Conservation (phyloP, 495 filamentous ascomycete genomes). For the Acidiella bohemica region DNA sequence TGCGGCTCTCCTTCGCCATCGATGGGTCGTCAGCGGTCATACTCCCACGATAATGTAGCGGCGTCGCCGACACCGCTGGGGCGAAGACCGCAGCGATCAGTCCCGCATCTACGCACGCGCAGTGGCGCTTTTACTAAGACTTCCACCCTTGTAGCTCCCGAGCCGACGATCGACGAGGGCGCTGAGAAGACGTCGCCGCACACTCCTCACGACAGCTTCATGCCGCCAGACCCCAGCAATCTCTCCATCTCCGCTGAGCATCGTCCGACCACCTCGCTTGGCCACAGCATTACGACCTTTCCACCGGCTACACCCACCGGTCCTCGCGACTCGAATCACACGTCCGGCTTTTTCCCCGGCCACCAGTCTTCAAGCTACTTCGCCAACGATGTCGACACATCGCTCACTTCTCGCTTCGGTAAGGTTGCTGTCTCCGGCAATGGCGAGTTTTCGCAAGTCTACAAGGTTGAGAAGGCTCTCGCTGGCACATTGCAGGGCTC, state of each 20-base stretch:
- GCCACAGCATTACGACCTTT: slow-evolving; percentile 33
- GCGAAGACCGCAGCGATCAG: slow-evolving; percentile 30
- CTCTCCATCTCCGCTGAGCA: slow-evolving; percentile 58
- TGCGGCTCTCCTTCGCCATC: slow-evolving; percentile 9
- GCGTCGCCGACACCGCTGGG: slow-evolving; percentile 16
- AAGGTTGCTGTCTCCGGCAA: slow-evolving; percentile 63
- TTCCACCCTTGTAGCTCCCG: not conserved
- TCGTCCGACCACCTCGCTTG: slow-evolving; percentile 26
- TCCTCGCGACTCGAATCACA: slow-evolving; percentile 45
- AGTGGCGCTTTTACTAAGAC: slow-evolving; percentile 6
- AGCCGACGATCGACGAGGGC: not conserved
- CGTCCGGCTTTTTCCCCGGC: slow-evolving; percentile 32
- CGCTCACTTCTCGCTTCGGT: slow-evolving; percentile 56
- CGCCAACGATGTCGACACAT: slow-evolving; percentile 55
- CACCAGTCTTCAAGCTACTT: slow-evolving; percentile 31
- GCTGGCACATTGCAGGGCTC: slow-evolving; percentile 15
- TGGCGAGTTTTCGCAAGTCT: slow-evolving; percentile 89
- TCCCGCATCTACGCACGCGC: slow-evolving; percentile 1
- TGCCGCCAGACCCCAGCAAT: slow-evolving; percentile 68
- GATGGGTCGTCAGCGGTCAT: slow-evolving; percentile 3
- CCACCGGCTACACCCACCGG: slow-evolving; percentile 71
- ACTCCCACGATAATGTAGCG: slow-evolving; percentile 1
- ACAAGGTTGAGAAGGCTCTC: slow-evolving; percentile 48
- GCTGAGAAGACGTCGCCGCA: slow-evolving; percentile 47
- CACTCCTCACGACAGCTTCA: slow-evolving; percentile 63